Evolutionary conservation across 1,284 basidiomycete genomes (phyloP), one percentile per base, ranked within the genome.

Genomic region (Xanthoconium separans): DNA sequence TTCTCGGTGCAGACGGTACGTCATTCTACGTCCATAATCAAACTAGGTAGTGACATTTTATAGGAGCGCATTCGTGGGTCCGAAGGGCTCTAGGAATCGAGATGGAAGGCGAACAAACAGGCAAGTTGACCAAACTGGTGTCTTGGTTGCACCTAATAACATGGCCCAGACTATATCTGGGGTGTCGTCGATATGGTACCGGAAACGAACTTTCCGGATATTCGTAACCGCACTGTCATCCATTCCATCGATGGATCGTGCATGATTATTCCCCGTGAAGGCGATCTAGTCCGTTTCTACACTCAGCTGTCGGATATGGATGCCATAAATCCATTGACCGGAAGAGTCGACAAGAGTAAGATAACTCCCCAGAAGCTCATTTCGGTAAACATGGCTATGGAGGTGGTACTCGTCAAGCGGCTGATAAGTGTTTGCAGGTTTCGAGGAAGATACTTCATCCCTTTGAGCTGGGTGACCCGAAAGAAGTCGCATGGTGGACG

Each of bases 201-300:
- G 0, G 77, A 82, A 18, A 90, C 88, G 16, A 76, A 92, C 66
- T 90, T 93, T 65, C 91, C 92, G 0, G 91, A 95, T 69, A 85
- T 90, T 57, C 84, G 92, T 30, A 87, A 84, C 59, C 77, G 77
- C 58, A 78, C 77, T 43, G 86, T 61, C 4, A 74, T 83, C 22
- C 87, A 88, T 67, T 87, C 85, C 0, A 75, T 77, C 44, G 76
- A 78, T 48, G 83, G 83, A 3, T 80, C 81, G 0, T 80, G 82
- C 56, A 89, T 93, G 22, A 34, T 24, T 4, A 36, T 46, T 48
- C 90, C 90, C 0, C 81, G 91, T 37, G 86, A 89, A 65, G 81
- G 73, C 16, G 87, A 89, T 61, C 79, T 79, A 58, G 80, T 91
- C 27, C 80, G 90, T 36, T 65, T 93, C 4, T 93, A 93, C 67